Conservation (phyloP, 1,284 basidiomycete genomes). For the Pseudozyma sp. region DNA sequence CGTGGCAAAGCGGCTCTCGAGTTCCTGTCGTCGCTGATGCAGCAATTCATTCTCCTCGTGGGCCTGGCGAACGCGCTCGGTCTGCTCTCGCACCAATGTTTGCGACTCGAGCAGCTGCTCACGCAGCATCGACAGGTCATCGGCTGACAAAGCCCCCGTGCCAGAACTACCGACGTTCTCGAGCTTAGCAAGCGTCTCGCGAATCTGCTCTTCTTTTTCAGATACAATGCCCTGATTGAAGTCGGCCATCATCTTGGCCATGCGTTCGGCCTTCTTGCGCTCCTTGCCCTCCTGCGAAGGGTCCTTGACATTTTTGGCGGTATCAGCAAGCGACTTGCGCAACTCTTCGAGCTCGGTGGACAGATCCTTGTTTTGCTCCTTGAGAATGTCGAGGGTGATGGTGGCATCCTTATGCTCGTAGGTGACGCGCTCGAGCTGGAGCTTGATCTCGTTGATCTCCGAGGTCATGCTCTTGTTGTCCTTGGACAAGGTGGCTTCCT, state of each 20-base stretch:
- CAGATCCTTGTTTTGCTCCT: slow-evolving; percentile 92
- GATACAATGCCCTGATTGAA: slow-evolving; percentile 83
- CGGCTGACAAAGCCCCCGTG: slow-evolving; percentile 71
- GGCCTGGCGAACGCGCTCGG: slow-evolving; percentile 86
- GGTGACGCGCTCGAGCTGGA: slow-evolving; percentile 90
- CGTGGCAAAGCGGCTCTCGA: slow-evolving; percentile 83
- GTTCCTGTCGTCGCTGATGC: slow-evolving; percentile 83
- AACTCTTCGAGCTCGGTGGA: slow-evolving; percentile 90
- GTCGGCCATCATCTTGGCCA: slow-evolving; percentile 99
- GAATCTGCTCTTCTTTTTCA: slow-evolving; percentile 91
- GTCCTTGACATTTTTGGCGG: slow-evolving; percentile 46
- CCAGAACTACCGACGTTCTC: slow-evolving; percentile 71
- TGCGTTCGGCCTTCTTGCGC: slow-evolving; percentile 98
- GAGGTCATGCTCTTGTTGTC: slow-evolving; percentile 70
- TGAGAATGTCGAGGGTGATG: slow-evolving; percentile 95
- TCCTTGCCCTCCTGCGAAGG: slow-evolving; percentile 91
- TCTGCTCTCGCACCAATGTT: slow-evolving; percentile 83
- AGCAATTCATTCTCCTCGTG: slow-evolving; percentile 94
- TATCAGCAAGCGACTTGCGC: slow-evolving; percentile 59
- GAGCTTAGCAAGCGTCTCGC: slow-evolving; percentile 83
- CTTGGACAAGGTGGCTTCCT: slow-evolving; percentile 69
- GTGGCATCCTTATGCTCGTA: slow-evolving; percentile 95
- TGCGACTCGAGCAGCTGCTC: slow-evolving; percentile 91
- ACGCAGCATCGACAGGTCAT: slow-evolving; percentile 83
- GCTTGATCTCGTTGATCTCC: slow-evolving; percentile 84